Conservation (phyloP, 345 rosid species). For the Chamaenerion angustifolium region DNA sequence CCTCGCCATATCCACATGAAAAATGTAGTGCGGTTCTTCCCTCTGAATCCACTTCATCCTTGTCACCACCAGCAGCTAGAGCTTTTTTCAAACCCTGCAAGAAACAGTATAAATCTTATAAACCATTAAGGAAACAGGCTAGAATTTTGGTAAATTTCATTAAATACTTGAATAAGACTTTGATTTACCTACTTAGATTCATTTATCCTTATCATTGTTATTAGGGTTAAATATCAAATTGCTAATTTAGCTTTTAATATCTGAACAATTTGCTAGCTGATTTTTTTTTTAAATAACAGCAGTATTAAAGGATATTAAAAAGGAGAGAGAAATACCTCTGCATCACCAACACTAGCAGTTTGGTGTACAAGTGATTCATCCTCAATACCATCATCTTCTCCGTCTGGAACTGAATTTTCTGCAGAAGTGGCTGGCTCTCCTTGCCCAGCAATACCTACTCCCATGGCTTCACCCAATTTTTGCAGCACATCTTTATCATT, state of each 20-base stretch:
- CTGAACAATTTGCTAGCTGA: too few species aligned
- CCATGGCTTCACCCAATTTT: slow-evolving; percentile 98
- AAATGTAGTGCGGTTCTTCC: slow-evolving; percentile 98
- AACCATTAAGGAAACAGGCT: too few species aligned
- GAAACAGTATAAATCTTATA: too few species aligned
- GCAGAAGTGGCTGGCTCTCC: slow-evolving; percentile 60
- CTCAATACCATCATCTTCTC: slow-evolving; percentile 63
- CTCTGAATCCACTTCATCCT: slow-evolving; percentile 96
- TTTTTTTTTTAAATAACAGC: too few species aligned
- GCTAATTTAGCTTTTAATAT: too few species aligned
- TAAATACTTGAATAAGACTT: too few species aligned
- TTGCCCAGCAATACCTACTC: slow-evolving; percentile 36
- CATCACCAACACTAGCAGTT: slow-evolving; percentile 93
- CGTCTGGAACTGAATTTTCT: slow-evolving; percentile 39
- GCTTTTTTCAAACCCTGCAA: slow-evolving; percentile 74
- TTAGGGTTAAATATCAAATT: too few species aligned
- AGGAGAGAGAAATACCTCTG: slow-evolving; percentile 38
- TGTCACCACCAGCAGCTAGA: slow-evolving; percentile 74
- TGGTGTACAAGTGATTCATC: slow-evolving; percentile 85
- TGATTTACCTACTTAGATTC: too few species aligned
- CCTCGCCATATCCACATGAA: slow-evolving; percentile 99
- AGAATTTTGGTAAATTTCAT: too few species aligned
- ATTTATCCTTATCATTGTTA: too few species aligned
- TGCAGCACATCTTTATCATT: slow-evolving; percentile 78
- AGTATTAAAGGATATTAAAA: too few species aligned